Evolutionary conservation across 2,329 filamentous ascomycete species (phyloP), one percentile per base, ranked within the genome.

Genomic region (Cordyceps militaris): DNA sequence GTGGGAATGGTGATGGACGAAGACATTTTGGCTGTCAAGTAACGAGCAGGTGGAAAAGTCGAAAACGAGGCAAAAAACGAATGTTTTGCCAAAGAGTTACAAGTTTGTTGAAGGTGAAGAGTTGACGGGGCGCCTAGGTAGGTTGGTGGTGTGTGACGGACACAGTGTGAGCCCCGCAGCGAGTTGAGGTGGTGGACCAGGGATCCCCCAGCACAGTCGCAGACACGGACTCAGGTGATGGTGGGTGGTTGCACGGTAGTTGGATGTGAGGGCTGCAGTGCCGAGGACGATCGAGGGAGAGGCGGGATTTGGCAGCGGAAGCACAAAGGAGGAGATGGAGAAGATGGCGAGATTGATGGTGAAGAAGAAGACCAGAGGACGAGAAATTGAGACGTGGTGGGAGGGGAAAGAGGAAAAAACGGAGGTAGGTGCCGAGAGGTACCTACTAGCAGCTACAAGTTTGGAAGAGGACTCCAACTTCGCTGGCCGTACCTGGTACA

Each of bases 1-100:
- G 71, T 71, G 64, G 86, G 86, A 64, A 91, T 90, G 63, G 80
- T 77, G 73, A 89, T 89, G 60, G 84, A 87, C 59, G 85, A 85
- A 60, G 84, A 85, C 83, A 87, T 84, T 63, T 62, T 71, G 62
- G 65, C 59, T 47, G 56, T 55, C 2, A 16, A 38, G n/a, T n/a
- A 38, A 5, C 3, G 42, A 26, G 8, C 42, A 32, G 9, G 30
- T n/a, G 32, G 11, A 40, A 14, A 19, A 34, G 13, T 40, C 32
- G 6, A 11, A 13, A 51, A n/a, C 26, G 14, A n/a, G 16, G 2
- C 21, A 43, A 48, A 24, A 36, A 56, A 36, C 21, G 16, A 44
- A 40, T 23, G 40, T 34, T 43, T 57, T 23, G 44, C 49, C 30
- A 40, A 44, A 26, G 32, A 38, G 44, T 47, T 53, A 56, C 36